Evolutionary conservation across 2,329 filamentous ascomycete genomes (phyloP), one percentile per base, ranked within the genome.

Genomic region (Arthrobotrys megalospora): DNA sequence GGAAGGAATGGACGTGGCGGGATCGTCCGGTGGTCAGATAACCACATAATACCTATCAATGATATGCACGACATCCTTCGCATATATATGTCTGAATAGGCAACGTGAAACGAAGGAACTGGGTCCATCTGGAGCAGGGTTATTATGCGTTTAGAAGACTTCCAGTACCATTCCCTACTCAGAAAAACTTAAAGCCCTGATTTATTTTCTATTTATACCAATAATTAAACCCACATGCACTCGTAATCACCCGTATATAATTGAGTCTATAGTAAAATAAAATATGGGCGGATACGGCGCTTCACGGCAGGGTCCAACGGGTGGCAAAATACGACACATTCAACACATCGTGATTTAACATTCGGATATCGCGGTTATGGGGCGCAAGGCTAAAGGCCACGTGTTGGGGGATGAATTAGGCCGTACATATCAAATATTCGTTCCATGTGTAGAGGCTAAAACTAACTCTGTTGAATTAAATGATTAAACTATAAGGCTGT

Each of bases 1-100:
- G 60, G 50, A 14, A 66, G 48, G 38, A 66, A 65, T 60, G 50
- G 21, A 52, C 48, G 16, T 64, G 38, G 38, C 50, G 62, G 62
- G 21, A 34, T 28, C 52, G 52, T 41, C n/a, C 43, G 41, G 41
- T 66, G 68, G 60, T 21, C 60, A 41, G 60, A 64, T 64, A 47
- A 48, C 41, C 32, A 21, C 45, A 53, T 34, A 24, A 32, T 41
- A 38, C 10, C 48, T 24, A 24, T 58, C 28, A 47, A 5, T 43
- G 32, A 36, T 58, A 65, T 73, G 69, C 69, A 73, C 69, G 55
- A 73, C 69, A 73, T 73, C 58, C 24, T 64, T 55, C 63, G 58
- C 63, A 47, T 64, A 41, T 55, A 65, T 52, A 72, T 72, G 68
- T 41, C 58, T 58, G 55, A 60, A 60, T 43, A 60, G 55, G 55